phyloP scores from a whole-genome alignment of 2,329 filamentous ascomycete genomes.

The Fusarium nisikadoi region DNA sequence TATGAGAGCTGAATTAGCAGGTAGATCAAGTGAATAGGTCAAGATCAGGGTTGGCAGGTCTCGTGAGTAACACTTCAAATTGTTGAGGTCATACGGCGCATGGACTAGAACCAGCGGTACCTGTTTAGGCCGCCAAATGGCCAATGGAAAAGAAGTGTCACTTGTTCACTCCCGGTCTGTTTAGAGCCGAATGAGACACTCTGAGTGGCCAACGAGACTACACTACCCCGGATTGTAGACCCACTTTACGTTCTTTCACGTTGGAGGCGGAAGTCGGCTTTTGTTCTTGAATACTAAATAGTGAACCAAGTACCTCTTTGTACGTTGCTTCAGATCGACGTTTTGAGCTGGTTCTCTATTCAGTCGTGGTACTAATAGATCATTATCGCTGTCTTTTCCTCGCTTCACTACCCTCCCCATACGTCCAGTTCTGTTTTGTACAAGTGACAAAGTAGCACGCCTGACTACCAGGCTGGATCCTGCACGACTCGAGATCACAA shows the following conservation, averaged over 20 bases:
- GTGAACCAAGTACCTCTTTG: neutral
- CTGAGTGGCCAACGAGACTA: slow-evolving; percentile 34
- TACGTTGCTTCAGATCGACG: neutral
- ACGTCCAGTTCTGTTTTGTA: neutral
- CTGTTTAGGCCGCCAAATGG: slow-evolving; percentile 2
- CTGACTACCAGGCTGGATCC: slow-evolving; percentile 10
- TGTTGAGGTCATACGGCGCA: slow-evolving; percentile 42
- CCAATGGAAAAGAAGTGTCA: slow-evolving; percentile 7
- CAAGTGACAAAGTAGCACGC: slow-evolving; percentile 1
- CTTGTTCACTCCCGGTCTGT: neutral
- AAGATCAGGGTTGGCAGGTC: slow-evolving; percentile 35
- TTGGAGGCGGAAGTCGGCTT: slow-evolving; percentile 10
- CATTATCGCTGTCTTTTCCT: neutral
- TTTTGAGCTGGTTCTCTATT: neutral
- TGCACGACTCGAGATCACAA: slow-evolving; percentile 12
- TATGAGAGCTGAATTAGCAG: neutral
- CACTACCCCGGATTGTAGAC: slow-evolving; percentile 40
- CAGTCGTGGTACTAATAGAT: neutral
- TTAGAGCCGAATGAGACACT: neutral
- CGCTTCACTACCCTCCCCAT: neutral
- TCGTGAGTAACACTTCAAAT: slow-evolving; percentile 34
- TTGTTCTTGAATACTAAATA: neutral
- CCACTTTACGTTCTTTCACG: neutral
- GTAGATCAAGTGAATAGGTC: slow-evolving; percentile 32
- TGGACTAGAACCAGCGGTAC: slow-evolving; percentile 8